phyloP scores from a whole-genome alignment of 306 rosid species.

The Vicia faba region DNA sequence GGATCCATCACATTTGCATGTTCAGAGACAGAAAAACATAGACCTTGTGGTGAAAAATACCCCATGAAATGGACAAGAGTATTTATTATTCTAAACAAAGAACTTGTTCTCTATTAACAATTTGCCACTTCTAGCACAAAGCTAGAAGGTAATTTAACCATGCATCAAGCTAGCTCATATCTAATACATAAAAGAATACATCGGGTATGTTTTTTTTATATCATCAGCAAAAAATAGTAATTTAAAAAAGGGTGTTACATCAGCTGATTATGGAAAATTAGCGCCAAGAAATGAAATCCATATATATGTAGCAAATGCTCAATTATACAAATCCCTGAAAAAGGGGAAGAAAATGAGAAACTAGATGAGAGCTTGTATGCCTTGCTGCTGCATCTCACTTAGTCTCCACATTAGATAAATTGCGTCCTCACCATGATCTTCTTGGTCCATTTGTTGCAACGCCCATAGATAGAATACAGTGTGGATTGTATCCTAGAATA shows the following conservation, averaged over 20 bases:
- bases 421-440: conserved; percentile 71
- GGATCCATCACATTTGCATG: too few species aligned
- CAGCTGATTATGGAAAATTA: conserved; percentile 8
- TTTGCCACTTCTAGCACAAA: conserved; percentile 6
- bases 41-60: too few species aligned
- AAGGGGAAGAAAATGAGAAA: conserved; percentile 3
- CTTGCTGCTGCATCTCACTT: conserved; percentile 82
- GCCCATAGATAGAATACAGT: conserved; percentile 81
- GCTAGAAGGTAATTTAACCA: neutral
- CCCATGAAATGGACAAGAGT: neutral
- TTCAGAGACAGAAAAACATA: too few species aligned
- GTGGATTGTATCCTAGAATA: conserved; percentile 78
- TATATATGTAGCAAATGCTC: conserved; percentile 19
- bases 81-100: neutral
- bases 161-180: neutral
- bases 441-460: conserved; percentile 76
- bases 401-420: conserved; percentile 80
- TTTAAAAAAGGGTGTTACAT: conserved; percentile 1
- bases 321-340: conserved; percentile 42
- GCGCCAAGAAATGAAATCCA: conserved; percentile 21
- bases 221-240: neutral
- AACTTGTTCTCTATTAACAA: conserved; percentile 22
- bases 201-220: conserved; percentile 6
- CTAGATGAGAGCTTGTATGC: conserved; percentile 76
- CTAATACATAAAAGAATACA: conserved; percentile 34